A percentile compares a stretch with the other conserved stretches of the same genome.
Evolutionary conservation across 1,284 basidiomycete species (phyloP).

Genomic region (Xerocomus amazonicus): DNA sequence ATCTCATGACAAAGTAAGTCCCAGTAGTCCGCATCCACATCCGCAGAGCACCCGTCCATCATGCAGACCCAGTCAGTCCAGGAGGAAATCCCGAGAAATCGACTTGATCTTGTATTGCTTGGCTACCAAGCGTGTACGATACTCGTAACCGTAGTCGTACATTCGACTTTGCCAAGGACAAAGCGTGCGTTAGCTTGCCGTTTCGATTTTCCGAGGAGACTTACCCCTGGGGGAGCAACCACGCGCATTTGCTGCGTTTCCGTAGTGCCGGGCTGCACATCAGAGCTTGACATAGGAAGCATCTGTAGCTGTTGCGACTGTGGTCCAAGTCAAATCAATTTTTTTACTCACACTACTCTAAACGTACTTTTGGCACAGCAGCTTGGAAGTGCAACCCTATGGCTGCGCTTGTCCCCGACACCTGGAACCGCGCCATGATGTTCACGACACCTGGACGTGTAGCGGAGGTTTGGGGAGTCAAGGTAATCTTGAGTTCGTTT

Average conservation of each 20-base stretch:
- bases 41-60: conserved; percentile 1
- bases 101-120: conserved; percentile 84
- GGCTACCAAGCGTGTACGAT: conserved; percentile 67
- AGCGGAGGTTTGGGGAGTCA: conserved; percentile 82
- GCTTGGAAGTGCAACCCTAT: conserved; percentile 89
- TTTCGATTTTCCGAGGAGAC: conserved; percentile 32
- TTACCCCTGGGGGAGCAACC: conserved; percentile 81
- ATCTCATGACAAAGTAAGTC: conserved; percentile 16
- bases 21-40: conserved; percentile 11
- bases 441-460: conserved; percentile 84
- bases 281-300: conserved; percentile 91
- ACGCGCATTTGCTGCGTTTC: conserved; percentile 97
- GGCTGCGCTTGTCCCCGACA: conserved; percentile 50
- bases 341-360: not conserved
- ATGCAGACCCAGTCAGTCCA: conserved; percentile 57
- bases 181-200: conserved; percentile 4
- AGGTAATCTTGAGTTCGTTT: conserved; percentile 84
- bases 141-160: conserved; percentile 86
- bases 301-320: conserved; percentile 98
- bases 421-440: conserved; percentile 86
- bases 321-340: not conserved
- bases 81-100: conserved; percentile 92
- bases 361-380: conserved; percentile 88
- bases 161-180: conserved; percentile 52
- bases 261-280: conserved; percentile 70